Evolutionary conservation across 129 eudicot genomes (phyloP).

Genomic region (Mikania micrantha): DNA sequence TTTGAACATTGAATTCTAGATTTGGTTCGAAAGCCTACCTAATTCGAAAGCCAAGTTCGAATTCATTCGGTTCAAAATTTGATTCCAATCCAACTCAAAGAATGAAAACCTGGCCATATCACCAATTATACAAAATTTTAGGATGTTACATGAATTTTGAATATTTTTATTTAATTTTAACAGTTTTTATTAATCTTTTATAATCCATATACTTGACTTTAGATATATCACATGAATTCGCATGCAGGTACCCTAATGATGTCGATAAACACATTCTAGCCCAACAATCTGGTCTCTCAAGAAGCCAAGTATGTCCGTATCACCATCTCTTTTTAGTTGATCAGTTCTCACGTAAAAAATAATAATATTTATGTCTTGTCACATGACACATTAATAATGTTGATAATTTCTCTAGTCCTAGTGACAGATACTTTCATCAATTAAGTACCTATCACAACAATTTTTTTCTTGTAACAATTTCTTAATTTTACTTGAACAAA

Average conservation of each 20-base stretch:
- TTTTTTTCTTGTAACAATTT: background rate
- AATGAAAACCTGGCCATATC: too few relatives aligned
- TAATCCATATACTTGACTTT: background rate
- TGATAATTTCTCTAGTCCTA: background rate
- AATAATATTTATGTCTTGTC: too few relatives aligned
- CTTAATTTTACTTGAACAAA: slow-evolving; percentile 10
- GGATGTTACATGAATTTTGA: too few relatives aligned
- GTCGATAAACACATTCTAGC: slow-evolving; percentile 92
- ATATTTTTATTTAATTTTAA: background rate
- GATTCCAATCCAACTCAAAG: too few relatives aligned
- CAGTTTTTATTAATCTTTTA: background rate
- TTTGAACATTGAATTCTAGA: too few relatives aligned
- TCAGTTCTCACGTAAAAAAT: too few relatives aligned
- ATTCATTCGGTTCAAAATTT: too few relatives aligned
- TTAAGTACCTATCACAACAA: too few relatives aligned
- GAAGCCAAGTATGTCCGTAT: slow-evolving; percentile 70
- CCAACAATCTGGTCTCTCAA: slow-evolving; percentile 94
- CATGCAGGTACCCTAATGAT: slow-evolving; percentile 94
- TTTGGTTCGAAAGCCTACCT: too few relatives aligned
- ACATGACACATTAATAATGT: background rate
- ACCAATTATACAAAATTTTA: background rate
- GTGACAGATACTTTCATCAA: background rate
- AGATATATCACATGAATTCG: background rate
- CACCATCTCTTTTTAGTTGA: too few relatives aligned
- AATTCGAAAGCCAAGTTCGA: too few relatives aligned